Evolutionary conservation across 2,329 filamentous ascomycete genomes (phyloP), one percentile per base, ranked within the genome.

Genomic region (Cylindrodendrum hubeiense): DNA sequence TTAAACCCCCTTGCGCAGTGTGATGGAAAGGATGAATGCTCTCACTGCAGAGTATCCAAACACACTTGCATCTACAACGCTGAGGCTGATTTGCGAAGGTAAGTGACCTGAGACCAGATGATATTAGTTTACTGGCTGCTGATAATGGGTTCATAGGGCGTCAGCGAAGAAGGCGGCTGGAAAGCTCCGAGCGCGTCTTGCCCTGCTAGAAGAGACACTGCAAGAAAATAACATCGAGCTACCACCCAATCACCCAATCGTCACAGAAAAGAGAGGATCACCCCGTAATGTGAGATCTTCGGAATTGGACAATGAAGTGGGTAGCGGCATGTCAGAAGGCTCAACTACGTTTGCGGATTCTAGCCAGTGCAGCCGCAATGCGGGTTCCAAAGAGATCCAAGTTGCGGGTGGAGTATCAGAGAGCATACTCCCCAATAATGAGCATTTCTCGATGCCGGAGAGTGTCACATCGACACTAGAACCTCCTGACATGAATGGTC

Each of bases 31-130:
- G n/a, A 46, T 4, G 44, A 15, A 19, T 65, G 63, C 33, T 57
- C 63, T 28, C 61, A 65, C 17, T 65, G 63, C 8, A 24, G 58
- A 5, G 53, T 19, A 4, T 54, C 28, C 15, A 54, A 66, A 19
- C 47, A 54, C 4, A 13, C 30, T 5, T 66, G 58, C 34, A 34
- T 41, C n/a, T 66, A 66, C 43, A 62, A 66, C 28, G 47, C 43
- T 12, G 39, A 62, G 22, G 52, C 47, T 7, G 63, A 66, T 22
- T 37, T 66, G 58, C 24, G 63, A 44, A 62, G 28, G 63, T 65
- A 19, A 21, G 5, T 26, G 5, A 3, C n/a, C 3, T 8, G 19
- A 28, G 17, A 24, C n/a, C 19, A 33, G 30, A 4, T 8, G 21
- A 12, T 10, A 33, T 37, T 33, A 13, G 26, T 22, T 3, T 15